Percentiles rank a stretch among this genome's conserved stretches.
Evolutionary conservation across 1,284 basidiomycete species (phyloP).

Genomic region (Testicularia cyperi): DNA sequence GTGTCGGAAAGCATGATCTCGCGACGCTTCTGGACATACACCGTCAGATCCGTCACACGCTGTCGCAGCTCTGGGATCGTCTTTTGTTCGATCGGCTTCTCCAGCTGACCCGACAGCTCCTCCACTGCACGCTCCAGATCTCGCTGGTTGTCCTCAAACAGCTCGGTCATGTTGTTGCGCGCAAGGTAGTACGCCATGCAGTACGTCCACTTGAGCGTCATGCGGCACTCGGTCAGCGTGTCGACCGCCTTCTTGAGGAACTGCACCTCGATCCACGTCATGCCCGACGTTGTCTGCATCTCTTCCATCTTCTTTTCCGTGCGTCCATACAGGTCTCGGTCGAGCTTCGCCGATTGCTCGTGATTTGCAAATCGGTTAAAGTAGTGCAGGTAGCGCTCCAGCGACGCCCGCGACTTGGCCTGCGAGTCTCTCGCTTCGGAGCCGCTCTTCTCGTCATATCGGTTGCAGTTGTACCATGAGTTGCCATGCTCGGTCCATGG

Average conservation of each 20-base stretch:
- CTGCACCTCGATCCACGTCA: conserved; percentile 98
- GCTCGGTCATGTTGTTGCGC: conserved; percentile 85
- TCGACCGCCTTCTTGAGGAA: conserved; percentile 98
- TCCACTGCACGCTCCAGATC: conserved; percentile 94
- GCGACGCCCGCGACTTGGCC: conserved; percentile 72
- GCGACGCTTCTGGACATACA: conserved; percentile 95
- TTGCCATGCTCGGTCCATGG: conserved; percentile 98
- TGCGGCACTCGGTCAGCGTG: conserved; percentile 77
- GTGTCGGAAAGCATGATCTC: conserved; percentile 94
- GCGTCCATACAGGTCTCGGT: conserved; percentile 84
- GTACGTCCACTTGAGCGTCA: conserved; percentile 98
- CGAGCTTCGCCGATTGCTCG: conserved; percentile 94
- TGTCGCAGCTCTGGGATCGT: conserved; percentile 79
- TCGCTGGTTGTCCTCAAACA: conserved; percentile 97
- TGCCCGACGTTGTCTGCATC: conserved; percentile 85
- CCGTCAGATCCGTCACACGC: conserved; percentile 75
- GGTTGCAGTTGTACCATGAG: conserved; percentile 96
- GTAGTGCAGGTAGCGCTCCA: conserved; percentile 82
- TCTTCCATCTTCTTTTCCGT: conserved; percentile 99
- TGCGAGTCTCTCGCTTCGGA: conserved; percentile 75
- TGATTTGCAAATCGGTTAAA: conserved; percentile 81
- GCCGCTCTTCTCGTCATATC: conserved; percentile 90
- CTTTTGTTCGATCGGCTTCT: conserved; percentile 83
- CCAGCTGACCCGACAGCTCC: conserved; percentile 86
- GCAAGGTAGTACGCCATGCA: conserved; percentile 95